Conservation (phyloP, 2,329 filamentous ascomycete genomes). For the Colletotrichum spaethianum region DNA sequence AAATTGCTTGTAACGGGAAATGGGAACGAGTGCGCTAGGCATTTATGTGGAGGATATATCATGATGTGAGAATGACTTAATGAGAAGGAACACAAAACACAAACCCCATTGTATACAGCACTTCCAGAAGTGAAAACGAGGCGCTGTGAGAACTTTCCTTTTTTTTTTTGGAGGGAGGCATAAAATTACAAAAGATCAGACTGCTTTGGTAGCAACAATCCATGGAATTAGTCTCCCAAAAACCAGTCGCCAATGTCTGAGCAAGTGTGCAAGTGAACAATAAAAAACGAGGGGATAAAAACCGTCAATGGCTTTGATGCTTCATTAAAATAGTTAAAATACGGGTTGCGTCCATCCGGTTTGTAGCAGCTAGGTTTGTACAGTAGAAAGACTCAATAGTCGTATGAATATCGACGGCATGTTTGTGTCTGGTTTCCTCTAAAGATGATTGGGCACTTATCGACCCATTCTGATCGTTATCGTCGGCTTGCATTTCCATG, state of each 20-base stretch:
- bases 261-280: not conserved
- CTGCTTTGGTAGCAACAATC: slow-evolving; percentile 6
- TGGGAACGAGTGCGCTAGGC: not conserved
- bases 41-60: slow-evolving; percentile 33
- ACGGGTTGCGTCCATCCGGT: not conserved
- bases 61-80: slow-evolving; percentile 42
- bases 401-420: not conserved
- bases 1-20: slow-evolving; percentile 45
- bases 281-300: not conserved
- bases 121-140: slow-evolving; percentile 22
- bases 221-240: slow-evolving; percentile 1
- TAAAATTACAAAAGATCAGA: slow-evolving; percentile 2
- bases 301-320: not conserved
- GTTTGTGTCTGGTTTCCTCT: not conserved
- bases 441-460: not conserved
- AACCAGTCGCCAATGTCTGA: not conserved
- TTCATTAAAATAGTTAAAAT: not conserved
- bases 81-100: slow-evolving; percentile 26
- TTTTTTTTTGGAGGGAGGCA: not conserved
- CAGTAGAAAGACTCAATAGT: not conserved
- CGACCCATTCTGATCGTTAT: not conserved
- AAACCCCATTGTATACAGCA: slow-evolving; percentile 4
- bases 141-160: not conserved
- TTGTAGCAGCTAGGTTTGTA: not conserved
- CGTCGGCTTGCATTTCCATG: not conserved